A percentile compares a stretch with the other conserved stretches of the same genome.
These are phyloP conservation scores for Penicillium samsonianum DNA, from an alignment of 495 filamentous ascomycete species.

Conservation along the genomic window DNA sequence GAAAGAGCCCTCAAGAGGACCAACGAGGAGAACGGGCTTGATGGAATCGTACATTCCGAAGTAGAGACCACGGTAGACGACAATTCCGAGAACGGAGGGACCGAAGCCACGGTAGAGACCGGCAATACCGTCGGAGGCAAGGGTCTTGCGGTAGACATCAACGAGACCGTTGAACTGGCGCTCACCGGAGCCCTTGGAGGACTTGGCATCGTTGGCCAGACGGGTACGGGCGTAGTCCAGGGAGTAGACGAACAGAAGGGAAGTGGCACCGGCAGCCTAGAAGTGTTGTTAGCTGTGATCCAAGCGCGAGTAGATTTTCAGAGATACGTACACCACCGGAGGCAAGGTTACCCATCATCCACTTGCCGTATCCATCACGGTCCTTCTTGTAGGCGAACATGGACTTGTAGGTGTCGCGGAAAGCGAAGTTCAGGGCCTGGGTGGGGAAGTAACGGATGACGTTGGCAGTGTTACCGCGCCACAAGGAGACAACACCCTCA, in stretches of 20 bases:
- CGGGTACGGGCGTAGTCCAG: slow-evolving; percentile 99
- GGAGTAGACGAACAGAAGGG: slow-evolving; percentile 99
- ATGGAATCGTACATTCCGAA: slow-evolving; percentile 99
- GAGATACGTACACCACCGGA: slow-evolving; percentile 90
- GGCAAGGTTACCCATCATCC: slow-evolving; percentile 99
- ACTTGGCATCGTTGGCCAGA: slow-evolving; percentile 99
- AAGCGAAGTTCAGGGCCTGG: slow-evolving; percentile 99
- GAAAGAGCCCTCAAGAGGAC: slow-evolving; percentile 95
- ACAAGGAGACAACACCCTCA: slow-evolving; percentile 83
- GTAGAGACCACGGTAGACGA: slow-evolving; percentile 99
- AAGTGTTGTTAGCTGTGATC: slow-evolving; percentile 28
- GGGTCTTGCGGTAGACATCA: slow-evolving; percentile 99
- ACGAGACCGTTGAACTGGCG: slow-evolving; percentile 99
- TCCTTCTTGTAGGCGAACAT: slow-evolving; percentile 99
- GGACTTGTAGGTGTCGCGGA: slow-evolving; percentile 99
- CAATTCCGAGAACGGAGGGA: slow-evolving; percentile 96
- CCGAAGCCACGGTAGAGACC: slow-evolving; percentile 99
- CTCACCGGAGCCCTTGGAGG: slow-evolving; percentile 88
- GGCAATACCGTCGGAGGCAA: slow-evolving; percentile 94
- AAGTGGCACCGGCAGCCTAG: slow-evolving; percentile 96
- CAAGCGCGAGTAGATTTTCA: background rate
- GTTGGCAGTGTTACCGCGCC: slow-evolving; percentile 99
- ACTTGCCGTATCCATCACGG: slow-evolving; percentile 94
- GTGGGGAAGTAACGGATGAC: slow-evolving; percentile 99
- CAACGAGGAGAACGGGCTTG: slow-evolving; percentile 96